Evolutionary conservation across 2,329 filamentous ascomycete species (phyloP).

Genomic region (Aureobasidium leucospermi): DNA sequence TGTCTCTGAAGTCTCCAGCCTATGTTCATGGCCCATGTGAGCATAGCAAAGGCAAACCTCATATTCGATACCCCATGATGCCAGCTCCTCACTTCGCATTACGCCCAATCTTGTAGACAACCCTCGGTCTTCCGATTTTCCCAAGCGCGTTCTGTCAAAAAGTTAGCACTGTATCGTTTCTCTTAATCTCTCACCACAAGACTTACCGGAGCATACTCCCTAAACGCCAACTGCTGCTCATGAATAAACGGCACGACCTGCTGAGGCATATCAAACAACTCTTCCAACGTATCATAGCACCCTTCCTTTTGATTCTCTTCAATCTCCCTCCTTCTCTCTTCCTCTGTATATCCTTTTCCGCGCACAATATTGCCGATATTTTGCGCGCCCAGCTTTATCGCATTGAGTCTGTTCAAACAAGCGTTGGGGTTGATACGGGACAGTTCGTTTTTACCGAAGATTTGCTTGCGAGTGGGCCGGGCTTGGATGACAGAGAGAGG

Average conservation of each 20-base stretch:
- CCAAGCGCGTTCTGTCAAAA: neutral
- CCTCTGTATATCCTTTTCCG: conserved; percentile 1
- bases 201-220: conserved; percentile 16
- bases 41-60: too few species aligned
- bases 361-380: neutral
- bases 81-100: neutral
- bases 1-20: too few species aligned
- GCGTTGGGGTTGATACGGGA: conserved; percentile 11
- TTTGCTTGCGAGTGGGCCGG: conserved; percentile 31
- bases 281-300: conserved; percentile 17
- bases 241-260: conserved; percentile 19
- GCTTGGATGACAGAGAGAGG: conserved; percentile 22
- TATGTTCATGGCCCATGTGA: too few species aligned
- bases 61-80: neutral
- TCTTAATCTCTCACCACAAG: neutral
- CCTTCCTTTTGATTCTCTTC: neutral
- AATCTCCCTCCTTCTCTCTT: neutral
- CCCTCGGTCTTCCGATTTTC: neutral
- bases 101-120: neutral
- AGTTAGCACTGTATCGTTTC: neutral
- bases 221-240: conserved; percentile 20
- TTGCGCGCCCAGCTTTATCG: neutral
- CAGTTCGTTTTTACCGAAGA: conserved; percentile 20
- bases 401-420: neutral
- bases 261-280: conserved; percentile 19